These are phyloP conservation scores for Rhodotorula glutinis DNA, from an alignment of 1,284 basidiomycete species.

Conservation along the genomic window DNA sequence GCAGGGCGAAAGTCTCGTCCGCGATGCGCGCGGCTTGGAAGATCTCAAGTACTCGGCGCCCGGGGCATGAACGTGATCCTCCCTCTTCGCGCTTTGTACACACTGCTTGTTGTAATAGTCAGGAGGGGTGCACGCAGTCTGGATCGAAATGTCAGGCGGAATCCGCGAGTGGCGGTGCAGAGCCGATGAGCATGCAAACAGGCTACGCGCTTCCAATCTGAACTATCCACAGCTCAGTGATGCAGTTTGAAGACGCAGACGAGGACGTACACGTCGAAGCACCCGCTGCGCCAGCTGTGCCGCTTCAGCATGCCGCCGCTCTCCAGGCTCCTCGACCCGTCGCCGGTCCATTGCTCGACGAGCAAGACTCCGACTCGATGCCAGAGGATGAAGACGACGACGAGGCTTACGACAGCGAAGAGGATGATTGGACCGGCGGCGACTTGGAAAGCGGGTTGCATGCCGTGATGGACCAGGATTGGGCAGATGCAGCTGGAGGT, in stretches of 20 bases:
- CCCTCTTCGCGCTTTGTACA: too few species aligned
- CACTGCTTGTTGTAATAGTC: too few species aligned
- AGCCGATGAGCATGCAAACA: too few species aligned
- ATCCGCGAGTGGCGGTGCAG: too few species aligned
- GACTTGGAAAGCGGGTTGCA: conserved; percentile 31
- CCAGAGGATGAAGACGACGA: conserved; percentile 24
- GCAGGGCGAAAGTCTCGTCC: neutral
- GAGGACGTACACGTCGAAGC: conserved; percentile 11
- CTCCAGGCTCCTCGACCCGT: neutral
- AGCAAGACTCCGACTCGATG: conserved; percentile 6
- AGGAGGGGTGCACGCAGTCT: too few species aligned
- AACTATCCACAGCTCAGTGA: neutral
- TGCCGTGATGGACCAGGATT: conserved; percentile 67
- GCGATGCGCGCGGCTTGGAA: neutral
- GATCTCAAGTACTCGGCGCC: neutral
- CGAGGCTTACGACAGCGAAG: conserved; percentile 49
- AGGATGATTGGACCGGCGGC: conserved; percentile 45
- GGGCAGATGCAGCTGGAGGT: conserved; percentile 80
- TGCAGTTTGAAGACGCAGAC: conserved; percentile 30
- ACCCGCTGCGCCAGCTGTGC: neutral
- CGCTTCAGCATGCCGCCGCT: neutral
- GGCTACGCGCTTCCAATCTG: too few species aligned
- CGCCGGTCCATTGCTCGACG: conserved; percentile 9
- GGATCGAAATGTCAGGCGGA: too few species aligned
- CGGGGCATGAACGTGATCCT: neutral